Percentiles rank a stretch among this genome's conserved stretches.
Conservation (phyloP, 495 filamentous ascomycete genomes). For the Collariella sp. region DNA sequence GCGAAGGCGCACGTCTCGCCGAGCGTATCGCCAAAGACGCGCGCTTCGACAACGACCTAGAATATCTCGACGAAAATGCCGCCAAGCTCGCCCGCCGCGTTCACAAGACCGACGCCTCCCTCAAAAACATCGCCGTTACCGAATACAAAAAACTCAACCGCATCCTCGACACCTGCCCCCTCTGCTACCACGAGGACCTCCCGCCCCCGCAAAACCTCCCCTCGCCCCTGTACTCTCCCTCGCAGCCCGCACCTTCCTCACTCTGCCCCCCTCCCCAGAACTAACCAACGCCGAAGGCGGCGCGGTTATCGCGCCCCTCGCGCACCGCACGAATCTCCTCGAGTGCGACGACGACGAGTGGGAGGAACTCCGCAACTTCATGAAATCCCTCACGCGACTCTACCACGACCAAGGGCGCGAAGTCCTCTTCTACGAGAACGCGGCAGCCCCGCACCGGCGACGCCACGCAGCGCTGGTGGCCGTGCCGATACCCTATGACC, state of each 20-base stretch:
- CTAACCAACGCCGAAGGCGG: conserved; percentile 60
- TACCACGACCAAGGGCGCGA: conserved; percentile 85
- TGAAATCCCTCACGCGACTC: conserved; percentile 90
- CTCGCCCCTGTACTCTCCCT: conserved; percentile 83
- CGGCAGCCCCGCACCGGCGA: conserved; percentile 67
- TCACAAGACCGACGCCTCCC: conserved; percentile 76
- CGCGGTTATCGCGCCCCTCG: conserved; percentile 80
- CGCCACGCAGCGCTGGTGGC: conserved; percentile 79
- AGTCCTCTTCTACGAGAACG: conserved; percentile 97
- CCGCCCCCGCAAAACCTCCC: conserved; percentile 55
- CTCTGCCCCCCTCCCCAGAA: conserved; percentile 84
- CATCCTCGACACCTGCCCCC: conserved; percentile 78
- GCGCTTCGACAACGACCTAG: conserved; percentile 87
- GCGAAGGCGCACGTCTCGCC: conserved; percentile 73
- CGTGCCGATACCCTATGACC: conserved; percentile 76
- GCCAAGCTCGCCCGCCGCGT: conserved; percentile 82
- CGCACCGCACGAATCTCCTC: conserved; percentile 80
- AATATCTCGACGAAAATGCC: conserved; percentile 97
- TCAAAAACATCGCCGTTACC: conserved; percentile 78
- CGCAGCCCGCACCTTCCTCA: conserved; percentile 79
- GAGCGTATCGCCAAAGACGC: conserved; percentile 87
- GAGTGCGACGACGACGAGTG: conserved; percentile 99
- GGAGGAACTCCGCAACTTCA: conserved; percentile 98
- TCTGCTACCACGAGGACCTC: conserved; percentile 89
- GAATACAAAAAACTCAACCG: conserved; percentile 87